Percentiles rank a stretch among this genome's conserved stretches.
These are phyloP conservation scores for Sordariomycetes sp. DNA, from an alignment of 2,329 filamentous ascomycete genomes.

Conservation along the genomic window DNA sequence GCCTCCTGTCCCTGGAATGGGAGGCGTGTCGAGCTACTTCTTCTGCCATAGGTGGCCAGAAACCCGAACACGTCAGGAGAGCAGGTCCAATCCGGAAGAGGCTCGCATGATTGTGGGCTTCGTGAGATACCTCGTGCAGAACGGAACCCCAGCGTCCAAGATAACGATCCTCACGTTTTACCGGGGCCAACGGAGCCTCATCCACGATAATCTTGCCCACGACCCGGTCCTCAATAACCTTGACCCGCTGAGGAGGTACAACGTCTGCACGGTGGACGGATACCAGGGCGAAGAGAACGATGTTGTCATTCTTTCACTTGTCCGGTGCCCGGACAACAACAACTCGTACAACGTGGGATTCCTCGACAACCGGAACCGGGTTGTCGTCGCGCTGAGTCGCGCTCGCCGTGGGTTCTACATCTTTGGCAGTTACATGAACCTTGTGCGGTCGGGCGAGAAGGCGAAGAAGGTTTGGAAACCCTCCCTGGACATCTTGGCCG, in stretches of 20 bases:
- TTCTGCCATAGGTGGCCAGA: constrained; percentile 51
- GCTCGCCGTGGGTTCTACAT: constrained; percentile 73
- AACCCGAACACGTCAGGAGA: constrained; percentile 48
- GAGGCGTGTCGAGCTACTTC: constrained; percentile 23
- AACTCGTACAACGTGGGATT: constrained; percentile 52
- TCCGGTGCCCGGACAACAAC: constrained; percentile 52
- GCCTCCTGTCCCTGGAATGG: constrained; percentile 34
- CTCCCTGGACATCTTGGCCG: constrained; percentile 3
- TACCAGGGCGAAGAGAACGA: constrained; percentile 92
- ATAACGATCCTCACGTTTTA: constrained; percentile 86
- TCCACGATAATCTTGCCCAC: constrained; percentile 37
- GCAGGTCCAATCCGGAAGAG: constrained; percentile 59
- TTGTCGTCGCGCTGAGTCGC: constrained; percentile 52
- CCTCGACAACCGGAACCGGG: constrained; percentile 49
- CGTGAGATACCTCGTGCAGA: constrained; percentile 59
- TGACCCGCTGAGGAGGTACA: constrained; percentile 25
- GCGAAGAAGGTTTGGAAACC: constrained; percentile 25
- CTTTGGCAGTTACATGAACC: constrained; percentile 61
- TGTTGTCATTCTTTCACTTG: constrained; percentile 68
- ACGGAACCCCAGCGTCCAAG: constrained; percentile 44
- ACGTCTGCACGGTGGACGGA: constrained; percentile 74
- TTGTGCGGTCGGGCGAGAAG: constrained; percentile 32
- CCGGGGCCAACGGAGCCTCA: constrained; percentile 64
- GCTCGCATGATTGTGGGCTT: constrained; percentile 68
- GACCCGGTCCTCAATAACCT: constrained; percentile 14